phyloP scores from a whole-genome alignment of 257 asterid genomes.

The Primulina eburnea region DNA sequence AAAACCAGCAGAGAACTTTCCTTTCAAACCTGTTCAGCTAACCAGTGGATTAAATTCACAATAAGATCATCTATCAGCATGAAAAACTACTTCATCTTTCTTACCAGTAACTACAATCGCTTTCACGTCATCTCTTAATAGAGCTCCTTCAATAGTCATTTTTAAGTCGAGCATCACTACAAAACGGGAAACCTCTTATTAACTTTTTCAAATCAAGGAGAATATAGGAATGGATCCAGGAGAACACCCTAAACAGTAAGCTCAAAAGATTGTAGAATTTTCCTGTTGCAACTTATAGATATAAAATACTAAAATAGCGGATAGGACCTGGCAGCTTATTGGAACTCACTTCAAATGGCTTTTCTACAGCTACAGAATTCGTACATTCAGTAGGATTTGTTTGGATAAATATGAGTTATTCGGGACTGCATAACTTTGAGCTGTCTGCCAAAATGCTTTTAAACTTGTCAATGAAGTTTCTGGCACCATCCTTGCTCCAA shows the following conservation, averaged over 20 bases:
- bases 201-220: neutral
- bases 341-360: neutral
- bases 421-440: neutral
- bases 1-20: conserved; percentile 55
- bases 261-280: neutral
- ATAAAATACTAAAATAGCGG: neutral
- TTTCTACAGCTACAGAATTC: too few species aligned
- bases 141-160: conserved; percentile 37
- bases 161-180: conserved; percentile 49
- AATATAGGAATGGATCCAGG: neutral
- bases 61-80: neutral
- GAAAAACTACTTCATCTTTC: neutral
- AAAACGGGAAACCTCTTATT: neutral
- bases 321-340: neutral
- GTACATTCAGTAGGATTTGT: neutral
- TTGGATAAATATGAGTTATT: neutral
- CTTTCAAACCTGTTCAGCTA: conserved; percentile 33
- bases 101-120: conserved; percentile 57
- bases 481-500: neutral
- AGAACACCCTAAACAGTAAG: neutral
- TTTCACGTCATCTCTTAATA: conserved; percentile 44
- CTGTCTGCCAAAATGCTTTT: neutral
- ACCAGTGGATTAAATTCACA: conserved; percentile 4
- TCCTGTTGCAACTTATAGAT: neutral
- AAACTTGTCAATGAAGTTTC: neutral